Conservation (phyloP, 169 alveolate genomes). For the Cryptosporidium meleagridis region DNA sequence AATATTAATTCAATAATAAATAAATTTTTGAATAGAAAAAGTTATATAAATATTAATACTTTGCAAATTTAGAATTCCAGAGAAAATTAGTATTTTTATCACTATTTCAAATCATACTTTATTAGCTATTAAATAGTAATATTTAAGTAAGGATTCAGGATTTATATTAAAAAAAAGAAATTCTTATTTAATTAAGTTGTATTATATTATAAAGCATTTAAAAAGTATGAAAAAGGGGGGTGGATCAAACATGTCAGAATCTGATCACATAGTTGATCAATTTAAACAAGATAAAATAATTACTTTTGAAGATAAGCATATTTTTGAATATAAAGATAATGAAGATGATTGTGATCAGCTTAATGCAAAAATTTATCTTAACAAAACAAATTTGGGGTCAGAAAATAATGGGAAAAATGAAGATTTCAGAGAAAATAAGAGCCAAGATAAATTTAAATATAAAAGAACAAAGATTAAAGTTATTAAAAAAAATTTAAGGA, state of each 20-base stretch:
- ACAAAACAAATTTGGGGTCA: not conserved
- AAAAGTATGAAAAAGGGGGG: not conserved
- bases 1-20: no score
- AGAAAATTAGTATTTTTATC: no score
- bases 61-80: not conserved
- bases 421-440: not conserved
- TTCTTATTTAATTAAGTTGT: no score
- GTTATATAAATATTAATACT: no score
- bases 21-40: no score
- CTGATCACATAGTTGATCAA: not conserved
- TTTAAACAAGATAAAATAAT: not conserved
- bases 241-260: not conserved
- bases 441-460: not conserved
- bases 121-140: not conserved
- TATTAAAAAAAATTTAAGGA: conserved; percentile 14
- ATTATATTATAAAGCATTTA: not conserved
- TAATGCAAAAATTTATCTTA: not conserved
- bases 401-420: not conserved
- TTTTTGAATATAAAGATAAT: conserved; percentile 20
- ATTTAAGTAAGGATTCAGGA: no score
- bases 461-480: conserved; percentile 41
- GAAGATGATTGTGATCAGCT: not conserved
- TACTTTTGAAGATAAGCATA: conserved; percentile 42
- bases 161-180: no score
- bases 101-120: not conserved